A percentile compares a stretch with the other conserved stretches of the same genome.
phyloP scores from a whole-genome alignment of 2,329 filamentous ascomycete genomes.

The Raffaelea ambrosiae region DNA sequence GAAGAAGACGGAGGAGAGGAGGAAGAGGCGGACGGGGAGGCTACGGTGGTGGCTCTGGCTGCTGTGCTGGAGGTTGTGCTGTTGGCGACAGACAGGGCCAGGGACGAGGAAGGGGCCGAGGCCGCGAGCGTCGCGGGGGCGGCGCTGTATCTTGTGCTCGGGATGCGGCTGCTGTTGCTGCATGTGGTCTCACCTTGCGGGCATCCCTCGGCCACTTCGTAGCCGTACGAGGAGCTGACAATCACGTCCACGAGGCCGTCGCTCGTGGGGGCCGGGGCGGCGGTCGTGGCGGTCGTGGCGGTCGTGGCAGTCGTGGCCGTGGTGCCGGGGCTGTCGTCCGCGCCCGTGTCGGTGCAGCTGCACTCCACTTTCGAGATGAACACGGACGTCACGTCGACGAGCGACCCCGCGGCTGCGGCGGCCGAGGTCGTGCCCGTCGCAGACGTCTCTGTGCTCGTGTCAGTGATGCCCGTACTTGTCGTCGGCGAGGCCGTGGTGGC shows the following conservation, averaged over 20 bases:
- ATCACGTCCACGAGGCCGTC: neutral
- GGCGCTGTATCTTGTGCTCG: neutral
- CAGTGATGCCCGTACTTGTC: neutral
- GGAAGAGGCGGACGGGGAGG: neutral
- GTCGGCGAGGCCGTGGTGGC: neutral
- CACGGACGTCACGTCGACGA: neutral
- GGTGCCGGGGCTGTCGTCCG: neutral
- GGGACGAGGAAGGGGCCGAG: no score
- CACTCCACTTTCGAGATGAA: conserved; percentile 13
- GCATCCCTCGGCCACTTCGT: conserved; percentile 7
- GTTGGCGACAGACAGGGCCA: neutral
- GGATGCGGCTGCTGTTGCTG: conserved; percentile 1
- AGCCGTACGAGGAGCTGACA: no score
- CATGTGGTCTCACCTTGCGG: conserved; percentile 12
- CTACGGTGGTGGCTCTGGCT: neutral
- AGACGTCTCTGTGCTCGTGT: neutral
- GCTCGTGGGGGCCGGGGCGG: neutral
- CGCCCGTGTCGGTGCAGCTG: conserved; percentile 7
- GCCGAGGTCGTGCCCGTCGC: neutral
- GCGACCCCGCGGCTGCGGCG: neutral
- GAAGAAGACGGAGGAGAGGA: neutral
- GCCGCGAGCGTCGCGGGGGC: no score
- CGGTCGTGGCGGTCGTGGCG: neutral
- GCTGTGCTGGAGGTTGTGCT: neutral
- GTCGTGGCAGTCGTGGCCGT: neutral